phyloP scores from a whole-genome alignment of 352 stramenopile genomes.

The Globisporangium ultimum region DNA sequence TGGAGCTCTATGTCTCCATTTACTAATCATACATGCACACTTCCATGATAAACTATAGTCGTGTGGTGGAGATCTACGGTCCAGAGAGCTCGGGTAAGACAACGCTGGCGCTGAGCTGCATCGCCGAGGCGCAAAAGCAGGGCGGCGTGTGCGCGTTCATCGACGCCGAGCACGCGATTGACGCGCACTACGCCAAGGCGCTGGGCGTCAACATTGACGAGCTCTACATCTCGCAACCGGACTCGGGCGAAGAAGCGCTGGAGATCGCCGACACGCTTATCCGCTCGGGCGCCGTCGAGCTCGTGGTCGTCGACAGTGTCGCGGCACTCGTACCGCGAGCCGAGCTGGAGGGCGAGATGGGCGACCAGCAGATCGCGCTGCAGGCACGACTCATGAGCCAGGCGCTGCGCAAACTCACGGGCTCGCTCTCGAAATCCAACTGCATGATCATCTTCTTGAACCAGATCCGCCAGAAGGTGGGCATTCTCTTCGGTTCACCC shows the following conservation, averaged over 20 bases:
- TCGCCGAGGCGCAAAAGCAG: conserved; percentile 94
- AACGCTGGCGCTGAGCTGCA: conserved; percentile 96
- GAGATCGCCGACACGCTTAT: conserved; percentile 98
- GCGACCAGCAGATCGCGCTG: conserved; percentile 96
- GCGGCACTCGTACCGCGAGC: conserved; percentile 96
- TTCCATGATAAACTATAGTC: conserved; percentile 39
- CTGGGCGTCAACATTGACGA: conserved; percentile 95
- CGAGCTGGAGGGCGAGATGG: conserved; percentile 94
- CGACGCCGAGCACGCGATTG: conserved; percentile 98
- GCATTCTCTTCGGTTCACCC: conserved; percentile 96
- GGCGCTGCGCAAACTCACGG: conserved; percentile 96
- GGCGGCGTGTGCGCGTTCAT: conserved; percentile 97
- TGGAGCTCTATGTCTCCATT: background rate
- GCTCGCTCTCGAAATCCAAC: conserved; percentile 93
- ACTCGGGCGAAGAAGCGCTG: conserved; percentile 97
- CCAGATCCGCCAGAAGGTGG: conserved; percentile 97
- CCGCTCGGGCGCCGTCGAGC: conserved; percentile 93
- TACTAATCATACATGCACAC: background rate
- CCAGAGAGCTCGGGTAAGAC: conserved; percentile 98
- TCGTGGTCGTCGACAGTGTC: conserved; percentile 98
- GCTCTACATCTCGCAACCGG: conserved; percentile 96
- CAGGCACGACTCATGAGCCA: conserved; percentile 97
- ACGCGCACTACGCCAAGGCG: conserved; percentile 93
- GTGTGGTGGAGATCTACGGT: conserved; percentile 98
- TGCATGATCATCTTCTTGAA: conserved; percentile 99